Evolutionary conservation across 768 basidiomycete genomes (phyloP), one percentile per base, ranked within the genome.

Genomic region (Chiua virens): DNA sequence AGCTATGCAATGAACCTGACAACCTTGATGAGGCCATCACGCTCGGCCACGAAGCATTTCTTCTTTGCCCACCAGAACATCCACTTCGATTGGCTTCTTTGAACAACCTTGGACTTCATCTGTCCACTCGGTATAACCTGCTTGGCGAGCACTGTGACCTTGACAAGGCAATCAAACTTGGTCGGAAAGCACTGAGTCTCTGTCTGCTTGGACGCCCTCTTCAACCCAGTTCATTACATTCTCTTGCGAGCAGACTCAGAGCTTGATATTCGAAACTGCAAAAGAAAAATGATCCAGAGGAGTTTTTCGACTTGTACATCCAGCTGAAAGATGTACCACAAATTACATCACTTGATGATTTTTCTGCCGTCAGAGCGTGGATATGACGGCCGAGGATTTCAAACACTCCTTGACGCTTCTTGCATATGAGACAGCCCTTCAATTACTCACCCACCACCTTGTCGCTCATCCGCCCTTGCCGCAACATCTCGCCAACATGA

Each of bases 201-300:
- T 8, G 43, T 2, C 34, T 21, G 4, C 32, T 8, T 1, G 34
- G 44, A 17, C 44, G 35, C 15, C 21, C 44, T 35, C 21, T 17
- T 23, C 44, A 32, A 15, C 23, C 47, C 20, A 2, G 17, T 9
- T 23, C 21, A 28, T 15, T 40, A 3, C n/a, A 22, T 22, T 1
- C 1, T 4, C 51, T 61, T 15, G 64, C 55, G 20, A 45, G 17
- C 34, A 23, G 38, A 13, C 52, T 62, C 21, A 21, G n/a, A 2
- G 23, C 17, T 15, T 54, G 54, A 8, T 64, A 60, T 42, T 20
- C 46, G n/a, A 48, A 55, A 34, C 34, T 18, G 15, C 50, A 47
- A 34, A 28, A 41, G 8, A 14, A 18, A 3, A 25, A 28, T 20
- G 63, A 62, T 42, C 32, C 52, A 8, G 49, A 45, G 6, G 45